Evolutionary conservation across 2,329 filamentous ascomycete genomes (phyloP), one percentile per base, ranked within the genome.

Genomic region (Onygenales sp.): DNA sequence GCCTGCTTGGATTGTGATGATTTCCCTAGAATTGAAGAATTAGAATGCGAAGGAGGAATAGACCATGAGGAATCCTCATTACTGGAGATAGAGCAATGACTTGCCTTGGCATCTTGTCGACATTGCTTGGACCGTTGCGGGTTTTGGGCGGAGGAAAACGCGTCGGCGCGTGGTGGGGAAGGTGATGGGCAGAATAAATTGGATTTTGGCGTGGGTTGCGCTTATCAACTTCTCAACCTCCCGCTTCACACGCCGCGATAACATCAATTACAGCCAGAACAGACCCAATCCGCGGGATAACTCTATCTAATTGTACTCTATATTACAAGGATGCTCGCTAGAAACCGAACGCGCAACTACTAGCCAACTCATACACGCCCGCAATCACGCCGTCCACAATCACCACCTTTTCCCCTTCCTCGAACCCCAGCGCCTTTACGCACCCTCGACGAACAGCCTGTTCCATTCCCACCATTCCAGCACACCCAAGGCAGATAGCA

Each of bases 1-100:
- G 81, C 93, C 93, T 60, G 94, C 92, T 76, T 98, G 93, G 65
- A 98, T 87, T 58, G 94, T 98, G 73, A 98, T 98, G 66, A 98
- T 98, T 82, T 98, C 93, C 74, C 93, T 96, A 63, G 1, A 53
- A 17, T 52, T 11, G 14, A 13, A 53, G 52, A 17, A 53, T 36
- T 13, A 53, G 61, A 32, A 8, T 2, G 2, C 10, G 36, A 14
- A 27, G 17, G 21, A 14, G 17, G 34, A 27, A 13, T 6, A 31
- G 17, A 8, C 8, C 17, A n/a, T 39, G 2, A 14, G 11, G 17
- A 27, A 17, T 4, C 21, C 21, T 13, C 14, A 31, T 6, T 21
- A 32, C 8, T 37, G 6, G 7, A 46, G 10, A 14, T 11, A 14
- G 47, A 50, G 14, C 34, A 17, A 42, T 32, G 42, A 61, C 62